Base-by-base conservation (phyloP, 768 basidiomycete species). In the Lentinula aciculospora region DNA sequence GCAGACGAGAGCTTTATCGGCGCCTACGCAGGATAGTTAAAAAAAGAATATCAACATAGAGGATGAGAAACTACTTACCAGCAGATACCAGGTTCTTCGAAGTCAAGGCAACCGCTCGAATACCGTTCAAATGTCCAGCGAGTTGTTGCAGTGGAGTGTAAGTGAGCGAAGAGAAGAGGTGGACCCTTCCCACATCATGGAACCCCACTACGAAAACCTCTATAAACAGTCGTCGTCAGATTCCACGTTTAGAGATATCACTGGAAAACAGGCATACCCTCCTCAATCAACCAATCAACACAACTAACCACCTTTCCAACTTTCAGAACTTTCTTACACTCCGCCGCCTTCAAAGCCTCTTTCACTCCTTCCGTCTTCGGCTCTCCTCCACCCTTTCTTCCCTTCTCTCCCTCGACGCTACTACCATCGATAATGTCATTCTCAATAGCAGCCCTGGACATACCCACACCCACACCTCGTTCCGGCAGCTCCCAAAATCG, bases 201-300 rank as follows among this genome's bases (percentile, higher is more conserved):
- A 94, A 94, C 0, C 93, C 94, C 32, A 92, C 91, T 13, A 92
- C 93, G 58, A 95, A 91, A 3, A 94, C 89, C 80, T 92, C 87
- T 90, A 59, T 15, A 32, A 27, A 9, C 39, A 56, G 55, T 34
- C 27, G 59, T 39, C n/a, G 12, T 8, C 32, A 47, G 31, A 45
- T 2, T 42, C 50, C 2, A 29, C 39, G 71, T 15, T 63, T 53
- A n/a, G n/a, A n/a, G n/a, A 7, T 25, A 19, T 3, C 19, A 40
- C n/a, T 8, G 32, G 15, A 2, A 27, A 28, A 27, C 7, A 6
- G 10, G 69, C 76, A 0, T 39, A 86, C 88, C 88, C 72, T 92
- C 89, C 54, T 92, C 88, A 1, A 84, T 81, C 61, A 91, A 72
- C 69, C 89, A 94, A 66, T 94, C 92, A 40, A 95, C 83, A 69